phyloP scores from a whole-genome alignment of 352 stramenopile species.

The Pythium insidiosum region DNA sequence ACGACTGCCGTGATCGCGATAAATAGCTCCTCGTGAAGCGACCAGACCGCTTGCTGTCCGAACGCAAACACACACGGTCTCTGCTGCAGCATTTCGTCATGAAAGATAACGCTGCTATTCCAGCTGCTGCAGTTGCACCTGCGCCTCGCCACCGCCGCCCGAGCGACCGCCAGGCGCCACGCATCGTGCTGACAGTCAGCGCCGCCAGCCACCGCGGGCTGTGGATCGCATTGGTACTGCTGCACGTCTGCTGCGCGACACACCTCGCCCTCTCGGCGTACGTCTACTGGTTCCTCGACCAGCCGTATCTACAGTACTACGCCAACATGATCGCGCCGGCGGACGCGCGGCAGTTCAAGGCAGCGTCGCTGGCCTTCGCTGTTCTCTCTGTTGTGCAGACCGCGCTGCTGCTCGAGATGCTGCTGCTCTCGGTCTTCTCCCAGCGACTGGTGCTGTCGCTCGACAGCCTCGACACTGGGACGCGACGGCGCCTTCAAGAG shows the following conservation, averaged over 20 bases:
- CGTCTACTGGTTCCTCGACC: slow-evolving; percentile 18
- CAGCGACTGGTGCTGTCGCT: background rate
- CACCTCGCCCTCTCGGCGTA: slow-evolving; percentile 10
- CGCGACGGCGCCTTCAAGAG: too few species aligned
- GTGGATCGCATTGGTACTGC: slow-evolving; percentile 13
- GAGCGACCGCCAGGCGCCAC: too few species aligned
- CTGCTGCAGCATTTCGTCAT: too few species aligned
- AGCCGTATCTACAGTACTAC: slow-evolving; percentile 19
- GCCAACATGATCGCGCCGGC: slow-evolving; percentile 18
- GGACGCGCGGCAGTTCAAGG: slow-evolving; percentile 12
- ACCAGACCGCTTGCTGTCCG: too few species aligned
- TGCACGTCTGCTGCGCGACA: slow-evolving; percentile 13
- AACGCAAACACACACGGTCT: too few species aligned
- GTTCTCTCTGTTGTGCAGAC: slow-evolving; percentile 5
- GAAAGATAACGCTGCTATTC: too few species aligned
- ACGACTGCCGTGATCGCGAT: too few species aligned
- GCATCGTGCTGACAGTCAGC: too few species aligned
- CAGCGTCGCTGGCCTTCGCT: slow-evolving; percentile 9
- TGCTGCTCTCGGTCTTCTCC: background rate
- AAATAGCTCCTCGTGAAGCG: too few species aligned
- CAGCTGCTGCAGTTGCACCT: too few species aligned
- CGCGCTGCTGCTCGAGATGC: background rate
- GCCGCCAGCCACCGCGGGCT: too few species aligned
- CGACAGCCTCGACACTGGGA: background rate
- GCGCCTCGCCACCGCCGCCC: too few species aligned